Evolutionary conservation across 495 filamentous ascomycete genomes (phyloP).

Genomic region (Annulohypoxylon nitens): DNA sequence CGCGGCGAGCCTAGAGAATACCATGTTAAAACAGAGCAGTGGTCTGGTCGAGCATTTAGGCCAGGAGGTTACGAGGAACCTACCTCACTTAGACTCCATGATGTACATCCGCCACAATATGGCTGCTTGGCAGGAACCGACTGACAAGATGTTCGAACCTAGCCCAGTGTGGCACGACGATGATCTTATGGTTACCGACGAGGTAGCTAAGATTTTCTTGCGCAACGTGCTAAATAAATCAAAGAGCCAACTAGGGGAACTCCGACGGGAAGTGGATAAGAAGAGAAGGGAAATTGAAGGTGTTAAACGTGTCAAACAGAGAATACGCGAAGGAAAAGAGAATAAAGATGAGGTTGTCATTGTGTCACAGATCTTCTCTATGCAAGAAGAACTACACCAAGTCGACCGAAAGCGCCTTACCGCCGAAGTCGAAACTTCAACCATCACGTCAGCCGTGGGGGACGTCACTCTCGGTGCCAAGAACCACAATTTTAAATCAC

Average conservation of each 20-base stretch:
- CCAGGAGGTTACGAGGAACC: slow-evolving; percentile 88
- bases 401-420: slow-evolving; percentile 87
- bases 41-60: slow-evolving; percentile 77
- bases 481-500: slow-evolving; percentile 95
- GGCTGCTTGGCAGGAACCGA: slow-evolving; percentile 81
- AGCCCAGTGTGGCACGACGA: slow-evolving; percentile 99
- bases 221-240: slow-evolving; percentile 93
- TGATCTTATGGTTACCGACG: slow-evolving; percentile 82
- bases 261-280: slow-evolving; percentile 84
- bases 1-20: slow-evolving; percentile 81
- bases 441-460: slow-evolving; percentile 86
- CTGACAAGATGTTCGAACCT: slow-evolving; percentile 88
- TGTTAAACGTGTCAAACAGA: slow-evolving; percentile 76
- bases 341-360: slow-evolving; percentile 86
- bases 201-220: slow-evolving; percentile 87
- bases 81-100: slow-evolving; percentile 89
- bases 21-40: slow-evolving; percentile 76
- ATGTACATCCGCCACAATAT: slow-evolving; percentile 98
- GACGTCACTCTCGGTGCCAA: slow-evolving; percentile 91
- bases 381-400: slow-evolving; percentile 88
- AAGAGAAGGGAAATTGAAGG: slow-evolving; percentile 85
- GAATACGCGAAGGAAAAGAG: slow-evolving; percentile 82
- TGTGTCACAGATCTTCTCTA: slow-evolving; percentile 77
- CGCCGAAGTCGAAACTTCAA: slow-evolving; percentile 90
- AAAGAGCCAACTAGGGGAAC: slow-evolving; percentile 80